A percentile compares a stretch with the other conserved stretches of the same genome.
phyloP scores from a whole-genome alignment of 1,139 yeast species.

The Candida neerlandica region DNA sequence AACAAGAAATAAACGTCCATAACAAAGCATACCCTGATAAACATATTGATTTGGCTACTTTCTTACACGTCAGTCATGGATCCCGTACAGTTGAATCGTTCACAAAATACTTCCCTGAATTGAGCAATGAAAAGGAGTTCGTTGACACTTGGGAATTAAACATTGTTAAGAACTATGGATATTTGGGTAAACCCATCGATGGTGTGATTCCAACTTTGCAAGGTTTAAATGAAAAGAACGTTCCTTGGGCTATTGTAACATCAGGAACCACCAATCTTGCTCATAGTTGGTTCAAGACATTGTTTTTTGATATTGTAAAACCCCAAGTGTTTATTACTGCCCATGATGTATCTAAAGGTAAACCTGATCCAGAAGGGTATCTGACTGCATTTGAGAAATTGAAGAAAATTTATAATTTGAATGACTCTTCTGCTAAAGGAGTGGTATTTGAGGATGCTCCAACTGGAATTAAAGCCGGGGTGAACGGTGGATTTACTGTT shows the following conservation, averaged over 20 bases:
- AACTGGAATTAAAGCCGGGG: slow-evolving; percentile 23
- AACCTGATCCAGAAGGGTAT: slow-evolving; percentile 24
- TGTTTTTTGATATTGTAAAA: slow-evolving; percentile 14
- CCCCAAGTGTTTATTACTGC: slow-evolving; percentile 26
- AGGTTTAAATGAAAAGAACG: slow-evolving; percentile 13
- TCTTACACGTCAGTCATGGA: slow-evolving; percentile 22
- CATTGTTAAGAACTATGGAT: slow-evolving; percentile 21
- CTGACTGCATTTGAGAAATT: slow-evolving; percentile 17
- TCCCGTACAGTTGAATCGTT: slow-evolving; percentile 21
- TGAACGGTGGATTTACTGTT: slow-evolving; percentile 23
- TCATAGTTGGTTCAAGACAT: slow-evolving; percentile 21
- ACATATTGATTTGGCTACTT: slow-evolving; percentile 15
- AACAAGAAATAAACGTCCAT: slow-evolving; percentile 18
- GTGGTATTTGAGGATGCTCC: slow-evolving; percentile 28
- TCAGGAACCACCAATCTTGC: slow-evolving; percentile 24
- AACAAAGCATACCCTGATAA: slow-evolving; percentile 14
- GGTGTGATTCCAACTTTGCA: slow-evolving; percentile 18
- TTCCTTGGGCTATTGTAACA: slow-evolving; percentile 25
- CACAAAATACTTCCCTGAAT: slow-evolving; percentile 19
- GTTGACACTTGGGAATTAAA: slow-evolving; percentile 19
- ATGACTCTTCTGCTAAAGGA: slow-evolving; percentile 10
- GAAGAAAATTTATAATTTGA: slow-evolving; percentile 6
- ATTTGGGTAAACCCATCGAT: slow-evolving; percentile 20
- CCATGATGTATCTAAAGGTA: slow-evolving; percentile 19
- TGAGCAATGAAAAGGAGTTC: slow-evolving; percentile 12